phyloP scores from a whole-genome alignment of 2,329 filamentous ascomycete genomes.

The Arthrobotrys musiformis region DNA sequence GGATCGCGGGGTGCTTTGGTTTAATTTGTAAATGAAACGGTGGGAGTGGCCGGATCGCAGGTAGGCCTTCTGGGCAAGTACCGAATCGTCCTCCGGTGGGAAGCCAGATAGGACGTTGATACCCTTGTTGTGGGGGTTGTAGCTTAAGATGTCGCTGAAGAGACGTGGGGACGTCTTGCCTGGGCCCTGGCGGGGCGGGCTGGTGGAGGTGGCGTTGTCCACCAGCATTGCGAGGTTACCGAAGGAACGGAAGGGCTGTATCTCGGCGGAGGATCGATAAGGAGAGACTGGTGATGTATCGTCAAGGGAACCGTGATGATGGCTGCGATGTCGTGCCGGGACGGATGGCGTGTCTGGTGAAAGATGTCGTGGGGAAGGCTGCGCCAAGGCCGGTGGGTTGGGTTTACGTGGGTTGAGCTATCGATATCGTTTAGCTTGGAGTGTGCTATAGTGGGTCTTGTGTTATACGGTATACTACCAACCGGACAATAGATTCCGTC shows the following conservation, averaged over 20 bases:
- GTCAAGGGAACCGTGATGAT: not conserved
- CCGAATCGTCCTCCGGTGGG: conserved; percentile 65
- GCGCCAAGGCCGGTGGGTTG: not conserved
- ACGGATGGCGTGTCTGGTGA: not conserved
- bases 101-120: conserved; percentile 71
- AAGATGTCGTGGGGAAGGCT: not conserved
- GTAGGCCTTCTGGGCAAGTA: conserved; percentile 56
- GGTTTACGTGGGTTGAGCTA: not conserved
- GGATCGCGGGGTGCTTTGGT: conserved; percentile 65
- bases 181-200: conserved; percentile 60
- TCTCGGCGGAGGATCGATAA: not conserved
- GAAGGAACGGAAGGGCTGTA: not conserved
- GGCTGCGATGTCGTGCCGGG: not conserved
- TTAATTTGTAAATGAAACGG: conserved; percentile 66
- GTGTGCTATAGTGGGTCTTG: too few species aligned
- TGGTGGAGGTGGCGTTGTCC: conserved; percentile 5
- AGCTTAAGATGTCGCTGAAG: conserved; percentile 65
- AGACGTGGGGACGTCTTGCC: conserved; percentile 66
- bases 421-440: not conserved
- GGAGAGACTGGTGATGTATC: not conserved
- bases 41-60: conserved; percentile 67
- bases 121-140: conserved; percentile 67
- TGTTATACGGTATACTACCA: too few species aligned
- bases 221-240: conserved; percentile 1
- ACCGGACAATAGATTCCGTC: too few species aligned